Base-by-base conservation (phyloP, 345 rosid genomes). In the Salix suchowensis region DNA sequence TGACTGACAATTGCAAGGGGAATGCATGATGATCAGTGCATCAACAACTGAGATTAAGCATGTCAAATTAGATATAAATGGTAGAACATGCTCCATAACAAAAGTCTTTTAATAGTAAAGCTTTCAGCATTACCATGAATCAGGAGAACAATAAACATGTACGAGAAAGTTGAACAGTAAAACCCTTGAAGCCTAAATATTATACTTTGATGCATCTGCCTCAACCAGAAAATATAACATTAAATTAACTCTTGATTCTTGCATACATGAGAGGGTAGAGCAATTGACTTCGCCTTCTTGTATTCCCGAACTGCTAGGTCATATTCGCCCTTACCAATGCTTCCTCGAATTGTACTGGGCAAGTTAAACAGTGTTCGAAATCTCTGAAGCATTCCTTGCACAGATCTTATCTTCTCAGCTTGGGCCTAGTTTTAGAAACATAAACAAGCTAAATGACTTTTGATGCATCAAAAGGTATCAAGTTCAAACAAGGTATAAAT, bases 311-410 rank as follows among this genome's bases (percentile, higher is more conserved):
- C 97, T 36, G 97, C 98, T 87, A 96, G 79, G 84, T 96, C 99
- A 70, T 90, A 88, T 90, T 93, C 98, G 74, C 99, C 98, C 91
- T 93, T 96, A 79, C 94, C 86, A 76, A 96, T 93, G 87, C 90
- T 92, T 68, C 83, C 91, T 79, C 97, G 95, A 82, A 96, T 96
- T 37, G 96, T 91, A 86, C 98, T 93, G 65, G 98, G 99, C 85
- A 96, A 85, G 80, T 96, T 96, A 82, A 96, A 96, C 42, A 96
- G 87, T 23, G 98, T 96, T 61, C 95, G 89, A 76, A 96, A 96
- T 72, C 99, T 91, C 88, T 96, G 98, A 80, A 96, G 94, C 94
- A 93, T 96, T 74, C 98, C 99, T 87, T 96, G 99, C 78, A 93
- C 98, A 83, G 99, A 91, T 74, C 98, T 86, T 78, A 96, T 96